Conservation (phyloP, 2,329 filamentous ascomycete species). For the Colletotrichum sp. region DNA sequence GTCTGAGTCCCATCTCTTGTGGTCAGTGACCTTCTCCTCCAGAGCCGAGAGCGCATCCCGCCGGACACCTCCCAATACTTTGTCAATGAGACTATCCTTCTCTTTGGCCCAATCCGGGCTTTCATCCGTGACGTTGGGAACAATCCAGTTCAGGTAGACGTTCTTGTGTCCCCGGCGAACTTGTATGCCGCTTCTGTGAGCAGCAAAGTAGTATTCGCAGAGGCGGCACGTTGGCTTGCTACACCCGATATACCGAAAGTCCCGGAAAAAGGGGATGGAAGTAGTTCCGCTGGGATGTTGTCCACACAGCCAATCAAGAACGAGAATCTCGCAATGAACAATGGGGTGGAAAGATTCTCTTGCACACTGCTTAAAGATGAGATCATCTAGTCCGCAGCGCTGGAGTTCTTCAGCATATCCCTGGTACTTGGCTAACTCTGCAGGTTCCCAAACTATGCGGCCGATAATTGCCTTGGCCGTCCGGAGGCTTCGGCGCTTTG, state of each 20-base stretch:
- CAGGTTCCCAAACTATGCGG: slow-evolving; percentile 17
- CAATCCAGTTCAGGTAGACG: slow-evolving; percentile 19
- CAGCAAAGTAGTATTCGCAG: slow-evolving; percentile 25
- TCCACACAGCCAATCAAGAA: slow-evolving; percentile 5
- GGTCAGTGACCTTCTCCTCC: neutral
- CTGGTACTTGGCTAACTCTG: neutral
- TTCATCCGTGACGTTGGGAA: slow-evolving; percentile 11
- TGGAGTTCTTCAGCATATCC: neutral
- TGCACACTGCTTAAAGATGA: neutral
- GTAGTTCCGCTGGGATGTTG: neutral
- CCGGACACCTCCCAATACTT: neutral
- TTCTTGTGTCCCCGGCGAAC: slow-evolving; percentile 21
- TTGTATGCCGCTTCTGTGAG: slow-evolving; percentile 8
- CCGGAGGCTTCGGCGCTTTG: neutral
- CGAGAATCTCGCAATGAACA: slow-evolving; percentile 22
- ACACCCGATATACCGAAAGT: slow-evolving; percentile 24
- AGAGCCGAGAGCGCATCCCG: neutral
- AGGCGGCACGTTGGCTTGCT: slow-evolving; percentile 27
- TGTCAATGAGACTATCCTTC: neutral
- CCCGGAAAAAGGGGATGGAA: slow-evolving; percentile 3
- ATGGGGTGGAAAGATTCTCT: slow-evolving; percentile 1
- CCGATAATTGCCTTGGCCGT: slow-evolving; percentile 25
- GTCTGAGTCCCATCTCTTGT: neutral
- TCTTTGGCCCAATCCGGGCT: neutral
- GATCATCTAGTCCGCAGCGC: neutral